Evolutionary conservation across 306 rosid species (phyloP).

Genomic region (Trichosanthes truncata): DNA sequence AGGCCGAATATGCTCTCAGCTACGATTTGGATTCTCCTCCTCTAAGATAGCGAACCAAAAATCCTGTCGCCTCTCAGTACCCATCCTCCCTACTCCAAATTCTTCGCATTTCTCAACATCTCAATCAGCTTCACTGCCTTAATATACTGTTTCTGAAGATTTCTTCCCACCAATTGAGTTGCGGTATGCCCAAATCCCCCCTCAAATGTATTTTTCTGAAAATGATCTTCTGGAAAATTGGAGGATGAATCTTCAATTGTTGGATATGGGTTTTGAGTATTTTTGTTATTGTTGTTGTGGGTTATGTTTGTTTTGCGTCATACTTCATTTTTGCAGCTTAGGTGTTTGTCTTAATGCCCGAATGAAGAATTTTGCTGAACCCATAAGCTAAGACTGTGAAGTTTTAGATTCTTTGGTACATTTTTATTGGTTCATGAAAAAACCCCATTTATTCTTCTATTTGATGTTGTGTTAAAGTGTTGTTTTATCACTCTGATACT

Average conservation of each 20-base stretch:
- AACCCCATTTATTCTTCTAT: not conserved
- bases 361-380: not conserved
- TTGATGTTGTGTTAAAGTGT: not conserved
- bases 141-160: not conserved
- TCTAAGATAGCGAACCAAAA: not conserved
- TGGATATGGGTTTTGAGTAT: not conserved
- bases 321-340: not conserved
- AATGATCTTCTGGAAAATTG: not conserved
- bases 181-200: not conserved
- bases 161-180: not conserved
- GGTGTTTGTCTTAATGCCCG: not conserved
- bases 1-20: constrained; percentile 5
- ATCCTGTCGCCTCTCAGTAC: not conserved
- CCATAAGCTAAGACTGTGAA: not conserved
- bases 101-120: not conserved
- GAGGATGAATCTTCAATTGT: not conserved
- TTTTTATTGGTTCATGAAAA: not conserved
- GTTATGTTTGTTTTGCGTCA: not conserved
- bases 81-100: not conserved
- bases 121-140: not conserved
- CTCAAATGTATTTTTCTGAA: not conserved
- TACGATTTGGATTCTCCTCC: constrained; percentile 2
- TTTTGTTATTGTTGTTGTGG: not conserved
- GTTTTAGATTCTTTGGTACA: not conserved
- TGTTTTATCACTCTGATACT: not conserved